Base-by-base conservation (phyloP, 2,329 filamentous ascomycete species). In the Neocatenulostroma microsporum region DNA sequence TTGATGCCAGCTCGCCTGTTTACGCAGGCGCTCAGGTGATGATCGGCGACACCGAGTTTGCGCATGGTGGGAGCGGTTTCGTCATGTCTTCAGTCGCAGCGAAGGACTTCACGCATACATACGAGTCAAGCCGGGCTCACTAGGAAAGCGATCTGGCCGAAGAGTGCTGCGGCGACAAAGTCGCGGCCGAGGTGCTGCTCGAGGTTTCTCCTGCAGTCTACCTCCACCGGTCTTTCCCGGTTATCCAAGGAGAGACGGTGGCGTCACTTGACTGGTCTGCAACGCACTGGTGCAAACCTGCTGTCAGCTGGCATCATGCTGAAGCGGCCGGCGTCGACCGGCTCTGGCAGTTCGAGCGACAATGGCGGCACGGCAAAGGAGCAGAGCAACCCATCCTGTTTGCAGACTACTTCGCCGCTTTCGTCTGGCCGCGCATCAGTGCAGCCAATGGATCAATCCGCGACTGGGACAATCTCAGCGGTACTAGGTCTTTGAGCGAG, bases 121-220 rank as follows among this genome's bases (percentile, higher is more conserved):
- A 56, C 39, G 49, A 54, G 30, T 39, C 39, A 25, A 35, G 39
- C 12, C 18, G 15, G 10, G 11, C 18, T 11, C 11, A 24, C 20
- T 72, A 66, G 60, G 58, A 67, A 34, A 55, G 62, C 15, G 40
- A 62, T 20, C 56, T 69, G 13, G 55, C 57, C 25, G 46, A 60
- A 8, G 72, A 76, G 37, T 73, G 68, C 48, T 73, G 70, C 36
- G 70, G 71, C 8, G 70, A 74, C 38, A 69, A 66, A 26, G 62
- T 73, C 5, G 48, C 73, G 8, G 70, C 70, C 1, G 69, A 63
- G 55, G 66, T 62, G 5, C 49, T 74, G 35, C 60, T 61, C 42
- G 60, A 66, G 25, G 62, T 60, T 21, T 63, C 63, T 0, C 54
- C 57, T 8, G 40, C 42, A 17, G 59, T 74, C 7, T 50, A 56